A percentile compares a stretch with the other conserved stretches of the same genome.
phyloP scores from a whole-genome alignment of 106 monocot genomes.

The Xerophyta viscosa region DNA sequence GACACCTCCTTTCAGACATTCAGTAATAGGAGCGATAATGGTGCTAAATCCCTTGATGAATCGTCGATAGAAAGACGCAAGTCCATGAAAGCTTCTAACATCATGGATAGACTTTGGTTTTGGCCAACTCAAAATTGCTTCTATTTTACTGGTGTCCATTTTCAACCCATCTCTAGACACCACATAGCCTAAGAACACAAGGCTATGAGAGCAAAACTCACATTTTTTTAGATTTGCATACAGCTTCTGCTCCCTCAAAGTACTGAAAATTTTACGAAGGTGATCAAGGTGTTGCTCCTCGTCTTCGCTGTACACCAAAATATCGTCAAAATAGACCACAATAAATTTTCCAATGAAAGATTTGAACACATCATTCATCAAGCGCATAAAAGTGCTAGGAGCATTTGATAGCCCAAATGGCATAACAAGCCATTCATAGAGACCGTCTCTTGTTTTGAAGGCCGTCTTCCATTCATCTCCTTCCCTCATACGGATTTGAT shows the following conservation, averaged over 20 bases:
- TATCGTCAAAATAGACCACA: slow-evolving; percentile 13
- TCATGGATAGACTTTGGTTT: neutral
- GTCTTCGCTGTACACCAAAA: neutral
- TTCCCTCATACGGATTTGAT: neutral
- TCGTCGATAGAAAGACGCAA: slow-evolving; percentile 9
- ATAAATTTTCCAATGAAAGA: neutral
- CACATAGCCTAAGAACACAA: slow-evolving; percentile 7
- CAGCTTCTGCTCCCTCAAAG: neutral
- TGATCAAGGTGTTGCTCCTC: neutral
- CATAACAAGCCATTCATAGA: slow-evolving; percentile 20
- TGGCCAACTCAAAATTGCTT: slow-evolving; percentile 1
- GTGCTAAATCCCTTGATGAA: slow-evolving; percentile 13
- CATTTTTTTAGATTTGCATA: neutral
- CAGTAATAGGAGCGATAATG: slow-evolving; percentile 1
- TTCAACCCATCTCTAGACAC: neutral
- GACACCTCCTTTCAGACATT: slow-evolving; percentile 3
- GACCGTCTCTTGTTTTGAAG: slow-evolving; percentile 9
- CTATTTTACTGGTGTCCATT: neutral
- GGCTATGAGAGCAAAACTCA: neutral
- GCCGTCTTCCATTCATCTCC: slow-evolving; percentile 15
- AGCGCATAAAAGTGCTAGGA: slow-evolving; percentile 12
- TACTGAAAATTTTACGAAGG: neutral
- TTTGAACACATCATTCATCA: slow-evolving; percentile 4
- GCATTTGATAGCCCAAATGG: slow-evolving; percentile 13
- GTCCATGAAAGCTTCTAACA: slow-evolving; percentile 11